Percentiles rank a stretch among this genome's conserved stretches.
phyloP scores from a whole-genome alignment of 1,139 yeast species.

The Pichia sp. region DNA sequence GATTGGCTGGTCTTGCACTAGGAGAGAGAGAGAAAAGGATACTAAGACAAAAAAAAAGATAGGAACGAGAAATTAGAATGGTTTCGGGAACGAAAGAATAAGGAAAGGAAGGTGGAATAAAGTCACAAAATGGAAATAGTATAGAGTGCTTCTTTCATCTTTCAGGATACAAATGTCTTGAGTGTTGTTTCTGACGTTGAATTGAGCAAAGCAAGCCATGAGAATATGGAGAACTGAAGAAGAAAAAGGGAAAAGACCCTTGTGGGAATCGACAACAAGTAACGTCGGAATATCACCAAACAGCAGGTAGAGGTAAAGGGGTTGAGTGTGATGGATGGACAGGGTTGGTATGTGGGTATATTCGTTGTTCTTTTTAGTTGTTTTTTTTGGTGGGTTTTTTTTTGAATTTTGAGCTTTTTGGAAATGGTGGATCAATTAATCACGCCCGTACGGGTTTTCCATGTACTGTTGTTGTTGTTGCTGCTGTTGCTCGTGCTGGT shows the following conservation, averaged over 20 bases:
- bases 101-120: background rate
- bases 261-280: no score
- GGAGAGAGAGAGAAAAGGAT: background rate
- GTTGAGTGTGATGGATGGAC: no score
- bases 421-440: background rate
- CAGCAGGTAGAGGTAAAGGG: no score
- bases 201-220: background rate
- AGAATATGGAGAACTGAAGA: background rate
- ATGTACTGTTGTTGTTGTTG: background rate
- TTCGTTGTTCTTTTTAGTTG: background rate
- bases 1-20: no score
- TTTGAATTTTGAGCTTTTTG: background rate
- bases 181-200: background rate
- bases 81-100: background rate
- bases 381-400: background rate
- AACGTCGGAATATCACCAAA: no score
- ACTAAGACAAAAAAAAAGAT: background rate
- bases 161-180: background rate
- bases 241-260: background rate
- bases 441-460: background rate
- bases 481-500: background rate
- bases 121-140: background rate
- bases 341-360: no score
- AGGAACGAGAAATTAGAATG: background rate
- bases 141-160: background rate